Percentiles rank a stretch among this genome's conserved stretches.
phyloP scores from a whole-genome alignment of 2,329 filamentous ascomycete species.

The Aphanoascus verrucosus region DNA sequence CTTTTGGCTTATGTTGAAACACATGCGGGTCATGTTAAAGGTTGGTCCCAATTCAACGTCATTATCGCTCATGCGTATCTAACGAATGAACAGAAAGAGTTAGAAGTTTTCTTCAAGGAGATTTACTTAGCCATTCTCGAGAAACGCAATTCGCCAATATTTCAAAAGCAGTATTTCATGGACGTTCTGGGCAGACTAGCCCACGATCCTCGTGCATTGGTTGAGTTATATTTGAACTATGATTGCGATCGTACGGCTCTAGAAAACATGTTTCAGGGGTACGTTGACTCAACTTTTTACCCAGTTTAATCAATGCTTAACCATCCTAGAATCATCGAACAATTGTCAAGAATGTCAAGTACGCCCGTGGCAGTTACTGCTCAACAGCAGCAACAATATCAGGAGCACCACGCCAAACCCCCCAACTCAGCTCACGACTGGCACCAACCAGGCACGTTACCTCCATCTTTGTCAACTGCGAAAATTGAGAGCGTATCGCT shows the following conservation, averaged over 20 bases:
- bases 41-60: slow-evolving; percentile 35
- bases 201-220: slow-evolving; percentile 73
- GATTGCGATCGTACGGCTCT: slow-evolving; percentile 87
- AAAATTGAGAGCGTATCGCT: slow-evolving; percentile 50
- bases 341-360: slow-evolving; percentile 78
- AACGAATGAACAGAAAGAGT: slow-evolving; percentile 59
- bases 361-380: slow-evolving; percentile 64
- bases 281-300: slow-evolving; percentile 14
- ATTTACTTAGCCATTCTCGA: slow-evolving; percentile 90
- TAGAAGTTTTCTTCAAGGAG: slow-evolving; percentile 95
- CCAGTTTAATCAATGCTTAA: slow-evolving; percentile 9
- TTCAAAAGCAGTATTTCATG: slow-evolving; percentile 89
- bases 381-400: slow-evolving; percentile 72
- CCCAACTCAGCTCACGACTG: slow-evolving; percentile 58
- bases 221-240: slow-evolving; percentile 96
- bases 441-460: slow-evolving; percentile 75
- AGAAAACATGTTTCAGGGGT: slow-evolving; percentile 88
- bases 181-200: slow-evolving; percentile 73
- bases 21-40: slow-evolving; percentile 89
- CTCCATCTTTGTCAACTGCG: slow-evolving; percentile 72
- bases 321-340: slow-evolving; percentile 61
- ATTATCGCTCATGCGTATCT: slow-evolving; percentile 12
- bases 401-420: slow-evolving; percentile 60
- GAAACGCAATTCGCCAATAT: slow-evolving; percentile 70
- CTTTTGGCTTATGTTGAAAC: slow-evolving; percentile 94